Evolutionary conservation across 2,329 filamentous ascomycete species (phyloP).

Genomic region (Botrytis porri): DNA sequence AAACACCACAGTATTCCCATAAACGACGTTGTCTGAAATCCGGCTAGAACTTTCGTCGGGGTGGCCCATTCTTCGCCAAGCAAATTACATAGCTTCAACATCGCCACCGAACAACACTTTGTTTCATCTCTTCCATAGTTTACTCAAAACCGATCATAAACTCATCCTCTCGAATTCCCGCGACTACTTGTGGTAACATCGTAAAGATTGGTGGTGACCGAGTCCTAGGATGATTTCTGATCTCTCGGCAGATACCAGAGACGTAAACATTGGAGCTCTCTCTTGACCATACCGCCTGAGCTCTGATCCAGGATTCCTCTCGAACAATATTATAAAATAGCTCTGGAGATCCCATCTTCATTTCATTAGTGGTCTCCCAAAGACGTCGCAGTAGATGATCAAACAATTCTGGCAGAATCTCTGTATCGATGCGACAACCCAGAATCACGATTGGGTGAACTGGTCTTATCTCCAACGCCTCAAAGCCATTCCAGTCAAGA

Average conservation of each 20-base stretch:
- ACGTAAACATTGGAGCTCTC: neutral
- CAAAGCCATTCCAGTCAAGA: neutral
- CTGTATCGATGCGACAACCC: neutral
- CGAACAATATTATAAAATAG: neutral
- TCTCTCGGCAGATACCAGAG: neutral
- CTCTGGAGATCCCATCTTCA: neutral
- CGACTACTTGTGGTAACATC: neutral
- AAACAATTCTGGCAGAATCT: neutral
- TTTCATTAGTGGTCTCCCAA: neutral
- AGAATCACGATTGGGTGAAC: neutral
- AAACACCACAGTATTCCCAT: neutral
- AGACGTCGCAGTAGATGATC: neutral
- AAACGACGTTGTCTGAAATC: neutral
- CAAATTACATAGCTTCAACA: neutral
- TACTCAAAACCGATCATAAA: neutral
- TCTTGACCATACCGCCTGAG: neutral
- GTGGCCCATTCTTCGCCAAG: neutral
- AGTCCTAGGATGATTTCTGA: neutral
- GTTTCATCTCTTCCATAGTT: neutral
- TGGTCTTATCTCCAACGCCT: neutral
- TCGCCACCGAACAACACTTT: neutral
- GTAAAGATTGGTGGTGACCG: neutral
- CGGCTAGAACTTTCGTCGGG: neutral
- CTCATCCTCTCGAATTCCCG: neutral
- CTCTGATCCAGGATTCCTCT: conserved; percentile 2